Evolutionary conservation across 2,329 filamentous ascomycete species (phyloP).

Genomic region (Penicillium vulpinum): DNA sequence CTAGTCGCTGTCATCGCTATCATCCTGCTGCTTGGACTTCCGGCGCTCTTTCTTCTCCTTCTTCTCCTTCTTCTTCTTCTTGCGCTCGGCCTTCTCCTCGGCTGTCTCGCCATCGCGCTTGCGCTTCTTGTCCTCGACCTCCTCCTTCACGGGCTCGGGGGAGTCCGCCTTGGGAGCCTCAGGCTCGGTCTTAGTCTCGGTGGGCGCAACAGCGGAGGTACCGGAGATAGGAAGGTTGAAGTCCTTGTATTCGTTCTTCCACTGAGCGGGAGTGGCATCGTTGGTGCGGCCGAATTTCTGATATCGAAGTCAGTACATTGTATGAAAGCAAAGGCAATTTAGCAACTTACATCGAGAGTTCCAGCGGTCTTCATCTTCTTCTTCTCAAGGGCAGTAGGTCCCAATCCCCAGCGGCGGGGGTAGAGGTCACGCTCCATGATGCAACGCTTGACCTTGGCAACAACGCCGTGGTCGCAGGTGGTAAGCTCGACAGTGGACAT

Average conservation of each 20-base stretch:
- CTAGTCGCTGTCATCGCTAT: slow-evolving; percentile 57
- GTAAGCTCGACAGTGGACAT: slow-evolving; percentile 98
- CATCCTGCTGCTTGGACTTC: slow-evolving; percentile 81
- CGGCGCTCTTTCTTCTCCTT: slow-evolving; percentile 66
- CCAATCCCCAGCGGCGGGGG: slow-evolving; percentile 93
- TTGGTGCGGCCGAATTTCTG: slow-evolving; percentile 87
- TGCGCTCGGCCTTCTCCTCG: slow-evolving; percentile 51
- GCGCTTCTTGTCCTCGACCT: slow-evolving; percentile 53
- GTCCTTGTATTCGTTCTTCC: slow-evolving; percentile 91
- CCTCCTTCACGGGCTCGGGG: slow-evolving; percentile 39
- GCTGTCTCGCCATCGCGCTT: slow-evolving; percentile 58
- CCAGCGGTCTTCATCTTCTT: slow-evolving; percentile 99
- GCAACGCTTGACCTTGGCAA: slow-evolving; percentile 98
- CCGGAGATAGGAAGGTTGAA: slow-evolving; percentile 60
- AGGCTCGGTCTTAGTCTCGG: slow-evolving; percentile 26
- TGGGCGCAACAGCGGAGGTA: slow-evolving; percentile 46
- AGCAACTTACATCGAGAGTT: slow-evolving; percentile 69
- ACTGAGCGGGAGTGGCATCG: slow-evolving; percentile 89
- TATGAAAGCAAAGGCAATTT: not conserved
- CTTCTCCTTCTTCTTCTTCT: slow-evolving; percentile 55
- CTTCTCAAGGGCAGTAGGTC: slow-evolving; percentile 91
- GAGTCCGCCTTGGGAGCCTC: slow-evolving; percentile 19
- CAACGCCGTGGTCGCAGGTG: slow-evolving; percentile 94
- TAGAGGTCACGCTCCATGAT: slow-evolving; percentile 99
- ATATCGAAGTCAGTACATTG: not conserved